A percentile compares a stretch with the other conserved stretches of the same genome.
Evolutionary conservation across 2,329 filamentous ascomycete species (phyloP).

Genomic region (Apiospora hydei): DNA sequence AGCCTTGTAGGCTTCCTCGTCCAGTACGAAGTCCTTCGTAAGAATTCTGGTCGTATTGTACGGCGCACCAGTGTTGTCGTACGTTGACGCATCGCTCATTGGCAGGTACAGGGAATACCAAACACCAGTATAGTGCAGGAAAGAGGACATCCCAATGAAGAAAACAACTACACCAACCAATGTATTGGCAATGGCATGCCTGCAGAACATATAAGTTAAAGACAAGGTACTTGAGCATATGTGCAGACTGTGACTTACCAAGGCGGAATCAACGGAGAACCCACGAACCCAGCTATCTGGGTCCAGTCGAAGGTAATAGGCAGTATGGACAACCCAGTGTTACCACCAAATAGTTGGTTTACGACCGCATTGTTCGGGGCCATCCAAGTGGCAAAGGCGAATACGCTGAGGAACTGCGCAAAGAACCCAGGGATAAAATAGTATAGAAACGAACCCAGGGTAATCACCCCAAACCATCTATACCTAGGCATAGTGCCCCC

Average conservation of each 20-base stretch:
- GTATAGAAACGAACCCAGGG: constrained; percentile 65
- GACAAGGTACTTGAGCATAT: constrained; percentile 14
- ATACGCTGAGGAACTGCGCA: constrained; percentile 72
- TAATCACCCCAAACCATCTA: constrained; percentile 67
- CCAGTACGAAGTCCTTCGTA: constrained; percentile 66
- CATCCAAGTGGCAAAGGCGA: constrained; percentile 77
- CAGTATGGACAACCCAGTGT: constrained; percentile 70
- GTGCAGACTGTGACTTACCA: constrained; percentile 55
- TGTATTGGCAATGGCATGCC: constrained; percentile 77
- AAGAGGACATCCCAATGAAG: constrained; percentile 65
- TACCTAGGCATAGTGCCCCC: constrained; percentile 74
- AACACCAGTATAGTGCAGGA: constrained; percentile 69
- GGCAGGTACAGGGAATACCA: constrained; percentile 72
- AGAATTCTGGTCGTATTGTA: constrained; percentile 74
- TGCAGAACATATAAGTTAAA: constrained; percentile 33
- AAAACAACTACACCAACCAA: constrained; percentile 71
- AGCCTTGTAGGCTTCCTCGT: constrained; percentile 67
- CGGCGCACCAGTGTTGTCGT: constrained; percentile 70
- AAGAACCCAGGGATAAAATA: constrained; percentile 76
- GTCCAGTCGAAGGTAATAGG: constrained; percentile 83
- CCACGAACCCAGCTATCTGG: constrained; percentile 72
- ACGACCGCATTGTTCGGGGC: constrained; percentile 71
- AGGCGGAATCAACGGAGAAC: constrained; percentile 73
- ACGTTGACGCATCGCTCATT: constrained; percentile 73
- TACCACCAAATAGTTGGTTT: constrained; percentile 77